Evolutionary conservation across 805 yeast genomes (phyloP), one percentile per base, ranked within the genome.

Genomic region (Candida insectorum): DNA sequence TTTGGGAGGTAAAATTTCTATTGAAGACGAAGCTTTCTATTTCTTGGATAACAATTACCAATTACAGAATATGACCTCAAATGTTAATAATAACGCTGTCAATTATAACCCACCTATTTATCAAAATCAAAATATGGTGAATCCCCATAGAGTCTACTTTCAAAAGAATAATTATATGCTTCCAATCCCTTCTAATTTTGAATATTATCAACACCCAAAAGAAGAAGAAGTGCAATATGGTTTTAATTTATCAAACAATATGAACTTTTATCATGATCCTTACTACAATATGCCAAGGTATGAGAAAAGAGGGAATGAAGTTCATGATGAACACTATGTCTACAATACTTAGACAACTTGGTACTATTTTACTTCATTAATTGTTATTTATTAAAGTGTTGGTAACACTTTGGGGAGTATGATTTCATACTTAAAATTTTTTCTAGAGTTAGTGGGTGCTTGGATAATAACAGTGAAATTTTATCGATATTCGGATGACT

Each of bases 1-100:
- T 1, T 58, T 80, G 14, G 87, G 88, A 2, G 79, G 79, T 0
- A 71, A 74, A 49, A 56, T 58, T 26, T 64, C 63, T 10, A 52
- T 64, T 27, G 79, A 72, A 37, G 77, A 72, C 40, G 78, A 73
- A 42, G 68, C 75, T 1, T 62, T 59, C 39, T 74, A 69, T 45
- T 65, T 62, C 36, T 54, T 71, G 49, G 79, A 73, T 41, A 51
- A 58, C 21, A 65, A 61, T 34, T 65, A 62, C 37, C 71, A 64
- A 43, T 52, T 65, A 21, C 72, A 62, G 40, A 62, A 62, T 32
- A 63, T 65, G 67, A 47, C 55, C 10, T n/a, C n/a, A n/a, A n/a
- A 39, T 20, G 11, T 20, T 20, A 20, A 11, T 8, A 11, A 20
- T 8, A 8, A 20, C 23, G 23, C 8, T 8, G 10, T 11, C 8